Base-by-base conservation (phyloP, 306 rosid species). In the Betula pendula region DNA sequence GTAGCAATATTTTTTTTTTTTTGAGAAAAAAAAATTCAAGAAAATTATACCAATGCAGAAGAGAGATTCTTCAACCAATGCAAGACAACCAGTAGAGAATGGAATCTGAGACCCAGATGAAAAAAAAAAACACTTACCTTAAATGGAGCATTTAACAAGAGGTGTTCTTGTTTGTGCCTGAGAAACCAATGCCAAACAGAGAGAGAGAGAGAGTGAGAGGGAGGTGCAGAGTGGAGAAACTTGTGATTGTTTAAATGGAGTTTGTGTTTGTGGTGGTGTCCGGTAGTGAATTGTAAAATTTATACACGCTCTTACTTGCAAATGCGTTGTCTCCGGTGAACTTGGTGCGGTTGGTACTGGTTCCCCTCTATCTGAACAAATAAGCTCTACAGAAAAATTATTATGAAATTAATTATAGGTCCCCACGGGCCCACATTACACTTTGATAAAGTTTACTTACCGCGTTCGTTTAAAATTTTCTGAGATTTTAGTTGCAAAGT, bases 121-220 rank as follows among this genome's bases (percentile, higher is more conserved):
- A 47, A 2, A 17, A 17, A 17, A 16, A 68, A 67, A 27, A 25
- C 60, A 78, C 27, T 70, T 68, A 82, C 77, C 86, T 70, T 44
- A 33, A 52, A 48, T 56, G 79, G 9, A 17, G 16, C 65, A 78
- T 52, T 80, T 44, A 69, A n/a, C 19, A 58, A 6, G 25, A 49
- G 47, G 10, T 24, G 56, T 22, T 59, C 45, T 49, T 20, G 65
- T 51, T 51, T 42, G 33, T 55, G 52, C 71, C 38, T 15, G 65
- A 31, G 35, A 75, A 12, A 62, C 24, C 42, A n/a, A 49, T 47
- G 60, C 49, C 3, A n/a, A n/a, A n/a, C n/a, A 40, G 69, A 9
- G 7, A 19, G 66, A 72, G 55, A 8, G 74, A 47, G 58, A 14
- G n/a, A n/a, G n/a, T n/a, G 25, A 22, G 43, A 5, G 47, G 68